Conservation (phyloP, 1,284 basidiomycete genomes). For the Rugosomyces carneus region DNA sequence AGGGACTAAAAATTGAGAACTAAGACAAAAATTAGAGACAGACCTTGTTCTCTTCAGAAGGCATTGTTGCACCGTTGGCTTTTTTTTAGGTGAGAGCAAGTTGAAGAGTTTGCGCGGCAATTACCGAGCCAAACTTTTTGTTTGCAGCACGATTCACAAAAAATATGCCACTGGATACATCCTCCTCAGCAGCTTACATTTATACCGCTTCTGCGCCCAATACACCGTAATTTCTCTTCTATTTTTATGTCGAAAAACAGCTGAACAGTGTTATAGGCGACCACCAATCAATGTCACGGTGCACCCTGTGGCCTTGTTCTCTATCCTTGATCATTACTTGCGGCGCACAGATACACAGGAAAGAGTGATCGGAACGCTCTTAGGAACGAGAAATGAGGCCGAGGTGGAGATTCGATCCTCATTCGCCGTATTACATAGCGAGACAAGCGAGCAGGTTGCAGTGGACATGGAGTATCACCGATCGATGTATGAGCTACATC, state of each 20-base stretch:
- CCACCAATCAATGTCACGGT: conserved; percentile 73
- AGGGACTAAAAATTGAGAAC: background rate
- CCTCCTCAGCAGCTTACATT: conserved; percentile 64
- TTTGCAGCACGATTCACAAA: too few relatives aligned
- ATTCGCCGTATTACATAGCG: conserved; percentile 88
- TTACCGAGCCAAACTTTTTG: conserved; percentile 28
- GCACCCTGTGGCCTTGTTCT: conserved; percentile 91
- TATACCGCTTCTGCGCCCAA: conserved; percentile 36
- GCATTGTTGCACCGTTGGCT: conserved; percentile 50
- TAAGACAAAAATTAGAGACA: conserved; percentile 17
- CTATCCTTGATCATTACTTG: conserved; percentile 96
- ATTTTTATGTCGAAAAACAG: background rate
- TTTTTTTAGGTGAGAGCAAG: conserved; percentile 16
- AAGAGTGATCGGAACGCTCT: conserved; percentile 93
- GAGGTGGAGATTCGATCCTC: conserved; percentile 75
- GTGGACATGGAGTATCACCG: conserved; percentile 97
- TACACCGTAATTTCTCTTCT: conserved; percentile 26
- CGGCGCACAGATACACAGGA: conserved; percentile 79
- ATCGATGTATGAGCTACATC: conserved; percentile 87
- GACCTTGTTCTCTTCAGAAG: conserved; percentile 82
- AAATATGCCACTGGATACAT: conserved; percentile 60
- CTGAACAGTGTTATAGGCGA: conserved; percentile 37
- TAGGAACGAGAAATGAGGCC: conserved; percentile 78
- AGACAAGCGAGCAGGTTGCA: conserved; percentile 88
- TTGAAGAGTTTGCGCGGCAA: conserved; percentile 23